Base-by-base conservation (phyloP, 352 stramenopile species). In the Phytopythium delawarense region DNA sequence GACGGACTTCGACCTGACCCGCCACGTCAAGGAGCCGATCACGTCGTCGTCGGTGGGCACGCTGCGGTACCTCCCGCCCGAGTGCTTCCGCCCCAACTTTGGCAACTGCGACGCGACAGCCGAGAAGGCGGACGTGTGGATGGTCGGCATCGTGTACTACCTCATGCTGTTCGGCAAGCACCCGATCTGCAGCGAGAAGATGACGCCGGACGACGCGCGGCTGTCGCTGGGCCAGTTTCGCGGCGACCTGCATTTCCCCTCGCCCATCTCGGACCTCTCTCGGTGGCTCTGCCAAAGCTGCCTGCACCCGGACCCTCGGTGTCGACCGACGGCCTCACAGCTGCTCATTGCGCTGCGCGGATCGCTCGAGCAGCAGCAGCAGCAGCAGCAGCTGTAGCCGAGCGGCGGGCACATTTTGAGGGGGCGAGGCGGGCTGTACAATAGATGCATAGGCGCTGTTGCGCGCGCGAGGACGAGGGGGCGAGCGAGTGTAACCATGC, bases 1-100 rank as follows among this genome's bases (percentile, higher is more conserved):
- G 21, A 97, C 90, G n/a, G 91, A 97, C 68, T 97, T 97, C 53
- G 91, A 94, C 46, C 74, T 97, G 34, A 87, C 91, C 39, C 80
- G 91, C 44, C 68, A 76, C 56, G 78, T 78, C 4, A 71, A 84
- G 57, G 65, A 79, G 52, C 69, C 79, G 30, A 89, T 84, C 20
- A 72, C 67, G 2, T 88, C 76, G 39, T 89, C 80, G 23, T 77
- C 76, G n/a, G 78, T 89, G 42, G 84, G 84, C 16, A 92, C 84
- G 32, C 56, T 92, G 50, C 78, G 81, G 44, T 92, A 91, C 59
- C 71, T 92, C 25, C 84, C 84, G 45, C 84, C 84, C 7, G 84
- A 92, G 65, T 91, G 81, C 37, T 92, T 88, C 42, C 78, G 74
- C 2, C 73, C 73, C 6, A 83, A 84, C 42, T 69, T 67, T 1